Conservation (phyloP, 2,329 filamentous ascomycete species). For the Epichloe scottii region DNA sequence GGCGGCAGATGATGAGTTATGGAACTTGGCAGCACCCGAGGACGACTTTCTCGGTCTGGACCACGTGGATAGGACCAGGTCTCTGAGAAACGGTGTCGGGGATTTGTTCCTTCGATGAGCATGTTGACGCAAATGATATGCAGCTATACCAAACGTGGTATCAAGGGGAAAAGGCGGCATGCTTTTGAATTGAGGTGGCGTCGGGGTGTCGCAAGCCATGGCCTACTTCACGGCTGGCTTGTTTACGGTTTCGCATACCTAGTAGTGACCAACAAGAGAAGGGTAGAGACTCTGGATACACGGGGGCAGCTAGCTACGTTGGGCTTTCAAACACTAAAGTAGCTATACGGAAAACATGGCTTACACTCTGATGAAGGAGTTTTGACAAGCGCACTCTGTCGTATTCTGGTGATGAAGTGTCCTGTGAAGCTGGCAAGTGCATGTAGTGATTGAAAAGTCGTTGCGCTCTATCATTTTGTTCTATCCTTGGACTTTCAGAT, state of each 20-base stretch:
- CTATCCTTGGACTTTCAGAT: not conserved
- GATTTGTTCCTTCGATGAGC: conserved; percentile 46
- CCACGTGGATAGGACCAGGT: conserved; percentile 49
- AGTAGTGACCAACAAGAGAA: conserved; percentile 4
- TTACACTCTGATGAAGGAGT: not conserved
- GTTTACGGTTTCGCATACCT: not conserved
- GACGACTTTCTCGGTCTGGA: conserved; percentile 55
- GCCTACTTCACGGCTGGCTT: not conserved
- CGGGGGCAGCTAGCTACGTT: not conserved
- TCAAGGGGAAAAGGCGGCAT: not conserved
- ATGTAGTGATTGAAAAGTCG: no score
- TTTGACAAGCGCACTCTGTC: not conserved
- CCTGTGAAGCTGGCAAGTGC: no score
- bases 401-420: no score
- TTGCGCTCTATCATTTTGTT: not conserved
- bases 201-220: conserved; percentile 2
- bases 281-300: conserved; percentile 9
- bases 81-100: conserved; percentile 44
- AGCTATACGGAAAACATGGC: conserved; percentile 2
- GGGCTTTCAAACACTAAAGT: not conserved
- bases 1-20: conserved; percentile 44
- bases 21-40: conserved; percentile 35
- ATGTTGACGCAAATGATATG: not conserved
- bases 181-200: not conserved
- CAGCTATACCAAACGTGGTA: not conserved